Evolutionary conservation across 192 early-diverging fungal genomes (phyloP), one percentile per base, ranked within the genome.

Genomic region (Tieghemiomyces parasiticus): DNA sequence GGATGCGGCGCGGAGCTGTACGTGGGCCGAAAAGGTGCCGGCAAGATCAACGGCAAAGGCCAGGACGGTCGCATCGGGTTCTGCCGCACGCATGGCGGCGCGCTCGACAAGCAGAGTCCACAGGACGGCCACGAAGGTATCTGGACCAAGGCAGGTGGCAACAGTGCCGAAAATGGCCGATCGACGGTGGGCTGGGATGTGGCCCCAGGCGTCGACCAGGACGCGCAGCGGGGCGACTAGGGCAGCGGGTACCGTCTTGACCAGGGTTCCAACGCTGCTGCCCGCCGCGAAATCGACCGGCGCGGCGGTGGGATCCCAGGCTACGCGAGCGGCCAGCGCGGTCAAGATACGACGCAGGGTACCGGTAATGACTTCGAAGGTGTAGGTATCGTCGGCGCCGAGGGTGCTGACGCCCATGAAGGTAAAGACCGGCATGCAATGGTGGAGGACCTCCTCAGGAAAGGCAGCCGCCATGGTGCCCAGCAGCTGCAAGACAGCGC

Each of bases 361-460:
- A 66, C 85, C 83, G 59, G 90, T 85, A 61, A 98, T 95, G 4
- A 96, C 91, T 50, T 87, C 84, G 83, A 94, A 94, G 64, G 83
- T 90, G 76, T 92, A 98, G 65, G 88, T 85, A 68, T 98, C 93
- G 70, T 98, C 93, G 68, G 92, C 91, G n/a, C 87, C 82, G 60
- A 98, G 62, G 1, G 92, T 86, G 60, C 90, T 95, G 46, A 87
- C 89, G 20, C 93, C 93, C 93, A 98, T 93, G 65, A 96, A 96
- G 14, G 91, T 98, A 65, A 98, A 98, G 28, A 96, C 82, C 24
- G 92, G 91, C 86, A 98, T 95, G 52, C 92, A 87, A 70, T 91
- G 89, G 60, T 89, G 77, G 25, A 98, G 73, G 4, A 98, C 93
- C 52, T 74, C 75, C 35, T 92, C 82, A 3, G 95, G 88, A 63